These are phyloP conservation scores for Neurospora discreta DNA, from an alignment of 495 filamentous ascomycete genomes.

Conservation along the genomic window DNA sequence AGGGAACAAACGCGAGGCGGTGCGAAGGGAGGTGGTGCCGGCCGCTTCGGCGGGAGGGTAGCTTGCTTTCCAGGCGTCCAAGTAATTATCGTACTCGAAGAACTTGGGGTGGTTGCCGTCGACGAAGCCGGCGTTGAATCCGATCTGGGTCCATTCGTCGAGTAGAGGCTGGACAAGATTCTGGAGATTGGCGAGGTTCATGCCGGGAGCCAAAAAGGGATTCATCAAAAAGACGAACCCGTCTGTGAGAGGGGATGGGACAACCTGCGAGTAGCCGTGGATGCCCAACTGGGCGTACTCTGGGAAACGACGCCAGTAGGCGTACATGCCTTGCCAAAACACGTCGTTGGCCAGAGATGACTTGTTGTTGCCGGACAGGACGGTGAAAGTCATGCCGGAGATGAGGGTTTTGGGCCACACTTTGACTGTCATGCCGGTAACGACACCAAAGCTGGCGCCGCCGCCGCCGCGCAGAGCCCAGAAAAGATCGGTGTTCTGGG, in stretches of 20 bases:
- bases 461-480: constrained; percentile 21
- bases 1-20: constrained; percentile 30
- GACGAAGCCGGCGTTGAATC: constrained; percentile 19
- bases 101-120: constrained; percentile 5
- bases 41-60: constrained; percentile 9
- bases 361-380: constrained; percentile 18
- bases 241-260: constrained; percentile 1
- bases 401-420: constrained; percentile 31
- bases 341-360: constrained; percentile 26
- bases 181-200: constrained; percentile 11
- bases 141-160: constrained; percentile 23
- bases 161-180: constrained; percentile 27
- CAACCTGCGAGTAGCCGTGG: constrained; percentile 35
- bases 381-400: constrained; percentile 23
- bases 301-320: constrained; percentile 33
- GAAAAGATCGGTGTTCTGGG: constrained; percentile 43
- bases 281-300: constrained; percentile 33
- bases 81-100: constrained; percentile 14
- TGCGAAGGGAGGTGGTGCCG: constrained; percentile 16
- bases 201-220: constrained; percentile 14
- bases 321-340: constrained; percentile 41
- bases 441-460: constrained; percentile 37
- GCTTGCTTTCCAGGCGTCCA: constrained; percentile 9
- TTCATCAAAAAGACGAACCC: constrained; percentile 9
- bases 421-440: constrained; percentile 38